Base-by-base conservation (phyloP, 1,139 yeast genomes). In the Candida pseudoviswanathii region DNA sequence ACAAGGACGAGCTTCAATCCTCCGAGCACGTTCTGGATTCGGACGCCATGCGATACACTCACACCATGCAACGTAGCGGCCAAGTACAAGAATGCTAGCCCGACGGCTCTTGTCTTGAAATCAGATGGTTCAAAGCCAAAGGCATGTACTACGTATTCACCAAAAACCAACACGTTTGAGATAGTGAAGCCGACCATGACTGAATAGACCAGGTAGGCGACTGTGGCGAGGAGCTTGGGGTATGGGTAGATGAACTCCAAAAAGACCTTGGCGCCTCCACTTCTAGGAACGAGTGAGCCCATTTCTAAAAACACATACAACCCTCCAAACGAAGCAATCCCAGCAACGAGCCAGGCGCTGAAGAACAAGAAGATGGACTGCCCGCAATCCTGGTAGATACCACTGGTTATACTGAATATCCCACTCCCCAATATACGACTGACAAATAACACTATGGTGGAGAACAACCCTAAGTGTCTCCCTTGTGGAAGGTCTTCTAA, bases 381-480 rank as follows among this genome's bases (percentile, higher is more conserved):
- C 22, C 91, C 92, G 58, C 84, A 81, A 57, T 85, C 86, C 41
- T 77, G 78, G 58, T 80, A 85, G 34, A 86, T 81, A 25, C 85
- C 81, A 16, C 88, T 78, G 0, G 92, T 85, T 1, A 85, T 81
- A 11, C 90, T 85, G 67, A 86, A 85, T 16, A 86, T 86, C 0
- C 94, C 94, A 1, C 90, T 83, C 0, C 94, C 94, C n/a, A 86
- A 72, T 41, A 86, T 86, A 52, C 91, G 69, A 25, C 89, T 82
- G 3, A 86, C 76, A 57, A 85, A 84, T 51, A 85, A 56, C 22
- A 85, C 77, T 44, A 84, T 75, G 0, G 89, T 85, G 4, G 90
- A 83, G 57, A 78, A 85, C 2, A 84, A 62, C 0, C 92, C 92
- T 51, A 86, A 63, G 63, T 86, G 91, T 32, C 94, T 70, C 1